These are phyloP conservation scores for Fusarium mundagurra DNA, from an alignment of 2,329 filamentous ascomycete genomes.

Conservation along the genomic window DNA sequence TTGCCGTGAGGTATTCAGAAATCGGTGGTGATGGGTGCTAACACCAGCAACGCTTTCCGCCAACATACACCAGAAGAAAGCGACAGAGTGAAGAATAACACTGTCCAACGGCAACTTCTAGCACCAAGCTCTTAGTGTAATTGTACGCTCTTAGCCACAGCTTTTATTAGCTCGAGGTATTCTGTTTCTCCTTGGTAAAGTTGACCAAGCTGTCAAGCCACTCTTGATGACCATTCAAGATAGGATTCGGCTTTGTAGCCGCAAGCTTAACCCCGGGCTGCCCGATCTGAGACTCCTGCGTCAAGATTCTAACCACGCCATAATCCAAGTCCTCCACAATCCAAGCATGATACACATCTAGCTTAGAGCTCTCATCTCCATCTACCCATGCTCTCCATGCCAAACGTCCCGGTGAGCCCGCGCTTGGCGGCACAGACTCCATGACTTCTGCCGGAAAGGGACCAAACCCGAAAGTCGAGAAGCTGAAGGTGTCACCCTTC, in stretches of 20 bases:
- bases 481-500: not conserved
- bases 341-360: not conserved
- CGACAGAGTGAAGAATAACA: not conserved
- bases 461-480: not conserved
- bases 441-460: not conserved
- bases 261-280: not conserved
- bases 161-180: not conserved
- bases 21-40: not conserved
- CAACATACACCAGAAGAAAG: not conserved
- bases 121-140: not conserved
- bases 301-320: not conserved
- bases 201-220: not conserved
- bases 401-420: not conserved
- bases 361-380: not conserved
- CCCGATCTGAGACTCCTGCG: not conserved
- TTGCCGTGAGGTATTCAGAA: not conserved
- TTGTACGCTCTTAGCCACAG: rapidly evolving
- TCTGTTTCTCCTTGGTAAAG: not conserved
- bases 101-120: not conserved
- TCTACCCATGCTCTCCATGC: not conserved
- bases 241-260: not conserved
- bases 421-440: not conserved
- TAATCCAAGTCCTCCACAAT: not conserved
- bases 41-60: rapidly evolving
- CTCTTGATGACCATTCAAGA: not conserved